These are phyloP conservation scores for Thalassiosira profunda DNA, from an alignment of 108 stramenopile genomes.

Conservation along the genomic window DNA sequence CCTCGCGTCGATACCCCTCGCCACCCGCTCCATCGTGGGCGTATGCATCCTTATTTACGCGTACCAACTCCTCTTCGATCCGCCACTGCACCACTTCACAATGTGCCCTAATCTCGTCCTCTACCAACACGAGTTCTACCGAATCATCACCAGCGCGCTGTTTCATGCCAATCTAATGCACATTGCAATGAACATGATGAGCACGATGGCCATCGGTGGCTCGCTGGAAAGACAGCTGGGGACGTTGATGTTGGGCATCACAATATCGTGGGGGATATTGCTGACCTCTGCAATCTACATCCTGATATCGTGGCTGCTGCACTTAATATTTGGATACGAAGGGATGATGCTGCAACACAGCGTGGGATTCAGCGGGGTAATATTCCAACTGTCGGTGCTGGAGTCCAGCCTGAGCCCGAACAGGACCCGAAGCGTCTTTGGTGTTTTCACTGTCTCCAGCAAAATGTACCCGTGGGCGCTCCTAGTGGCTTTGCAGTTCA, in stretches of 20 bases:
- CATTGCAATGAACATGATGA: conserved; percentile 93
- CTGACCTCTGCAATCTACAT: conserved; percentile 64
- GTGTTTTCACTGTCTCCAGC: conserved; percentile 67
- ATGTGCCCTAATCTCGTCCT: conserved; percentile 73
- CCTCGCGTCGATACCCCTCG: conserved; percentile 52
- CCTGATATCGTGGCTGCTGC: conserved; percentile 49
- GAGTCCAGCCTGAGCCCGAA: conserved; percentile 60
- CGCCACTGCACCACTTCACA: conserved; percentile 55
- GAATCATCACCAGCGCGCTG: conserved; percentile 74
- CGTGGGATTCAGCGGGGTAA: conserved; percentile 84
- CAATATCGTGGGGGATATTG: conserved; percentile 68
- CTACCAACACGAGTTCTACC: conserved; percentile 66
- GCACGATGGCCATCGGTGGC: conserved; percentile 63
- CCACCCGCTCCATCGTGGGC: conserved; percentile 51
- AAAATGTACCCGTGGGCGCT: conserved; percentile 84
- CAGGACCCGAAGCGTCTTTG: conserved; percentile 70
- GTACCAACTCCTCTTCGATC: conserved; percentile 52
- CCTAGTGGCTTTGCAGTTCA: conserved; percentile 68
- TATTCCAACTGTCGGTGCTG: conserved; percentile 85
- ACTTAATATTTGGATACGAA: conserved; percentile 50
- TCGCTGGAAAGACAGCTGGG: conserved; percentile 75
- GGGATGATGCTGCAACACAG: conserved; percentile 66
- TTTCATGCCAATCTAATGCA: conserved; percentile 92
- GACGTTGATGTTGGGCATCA: conserved; percentile 53
- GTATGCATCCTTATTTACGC: conserved; percentile 48